Evolutionary conservation across 192 early-diverging fungal species (phyloP).

Genomic region (Obelidium mucronatum): DNA sequence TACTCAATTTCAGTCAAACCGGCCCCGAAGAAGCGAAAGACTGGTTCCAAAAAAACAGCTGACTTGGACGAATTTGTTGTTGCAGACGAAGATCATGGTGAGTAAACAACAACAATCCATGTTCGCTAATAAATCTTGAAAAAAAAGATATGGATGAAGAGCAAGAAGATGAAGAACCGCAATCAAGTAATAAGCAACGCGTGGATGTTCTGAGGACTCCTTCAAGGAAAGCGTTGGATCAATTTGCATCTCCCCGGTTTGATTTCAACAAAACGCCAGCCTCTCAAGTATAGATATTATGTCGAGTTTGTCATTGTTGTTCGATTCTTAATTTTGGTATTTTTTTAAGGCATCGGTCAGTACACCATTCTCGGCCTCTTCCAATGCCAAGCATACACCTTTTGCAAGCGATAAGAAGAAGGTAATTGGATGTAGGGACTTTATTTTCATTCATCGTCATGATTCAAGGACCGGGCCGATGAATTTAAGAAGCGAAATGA

Average conservation of each 20-base stretch:
- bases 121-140: no score
- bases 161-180: neutral
- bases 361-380: neutral
- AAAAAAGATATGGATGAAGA: no score
- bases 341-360: no score
- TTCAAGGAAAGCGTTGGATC: neutral
- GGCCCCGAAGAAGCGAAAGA: no score
- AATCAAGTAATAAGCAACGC: no score
- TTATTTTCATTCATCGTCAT: neutral
- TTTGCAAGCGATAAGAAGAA: slow-evolving; percentile 35
- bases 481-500: slow-evolving; percentile 89
- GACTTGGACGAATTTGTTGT: neutral
- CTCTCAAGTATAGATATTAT: no score
- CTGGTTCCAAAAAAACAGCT: neutral
- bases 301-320: no score
- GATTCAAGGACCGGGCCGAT: slow-evolving; percentile 53
- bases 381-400: slow-evolving; percentile 1
- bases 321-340: no score
- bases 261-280: neutral
- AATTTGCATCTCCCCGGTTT: slow-evolving; percentile 9
- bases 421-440: neutral
- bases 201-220: neutral
- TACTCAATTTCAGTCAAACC: no score
- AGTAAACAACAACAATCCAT: neutral
- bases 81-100: neutral